These are phyloP conservation scores for Fistulifera solaris DNA, from an alignment of 108 stramenopile genomes.

Conservation along the genomic window DNA sequence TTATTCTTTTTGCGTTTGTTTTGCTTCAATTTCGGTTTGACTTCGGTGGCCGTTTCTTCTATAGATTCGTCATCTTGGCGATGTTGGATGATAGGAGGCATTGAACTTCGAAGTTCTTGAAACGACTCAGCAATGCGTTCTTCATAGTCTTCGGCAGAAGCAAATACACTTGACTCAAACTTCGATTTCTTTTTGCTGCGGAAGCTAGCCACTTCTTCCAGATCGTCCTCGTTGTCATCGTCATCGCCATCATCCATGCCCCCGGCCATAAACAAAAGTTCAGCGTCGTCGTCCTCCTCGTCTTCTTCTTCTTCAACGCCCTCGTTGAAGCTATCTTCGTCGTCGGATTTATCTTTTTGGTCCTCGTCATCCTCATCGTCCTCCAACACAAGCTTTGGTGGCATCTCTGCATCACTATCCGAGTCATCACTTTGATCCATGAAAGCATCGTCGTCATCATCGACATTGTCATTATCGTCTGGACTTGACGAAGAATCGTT, in stretches of 20 bases:
- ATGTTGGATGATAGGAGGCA: too few species aligned
- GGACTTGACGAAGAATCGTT: not conserved
- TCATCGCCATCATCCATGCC: slow-evolving; percentile 13
- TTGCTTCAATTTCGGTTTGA: not conserved
- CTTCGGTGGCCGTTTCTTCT: not conserved
- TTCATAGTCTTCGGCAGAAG: slow-evolving; percentile 59
- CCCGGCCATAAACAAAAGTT: slow-evolving; percentile 1
- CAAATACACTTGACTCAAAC: slow-evolving; percentile 25
- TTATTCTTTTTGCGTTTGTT: slow-evolving; percentile 11
- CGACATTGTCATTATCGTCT: slow-evolving; percentile 21
- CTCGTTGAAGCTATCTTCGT: not conserved
- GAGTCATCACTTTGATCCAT: slow-evolving; percentile 40
- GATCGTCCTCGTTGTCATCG: slow-evolving; percentile 30
- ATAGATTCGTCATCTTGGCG: too few species aligned
- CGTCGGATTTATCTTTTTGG: slow-evolving; percentile 6
- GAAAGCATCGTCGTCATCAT: slow-evolving; percentile 43
- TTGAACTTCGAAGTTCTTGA: not conserved
- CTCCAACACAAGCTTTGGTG: slow-evolving; percentile 3
- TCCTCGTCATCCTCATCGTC: slow-evolving; percentile 19
- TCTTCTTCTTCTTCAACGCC: not conserved
- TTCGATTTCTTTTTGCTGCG: slow-evolving; percentile 16
- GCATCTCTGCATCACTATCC: slow-evolving; percentile 1
- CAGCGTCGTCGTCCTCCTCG: slow-evolving; percentile 16
- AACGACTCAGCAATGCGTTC: slow-evolving; percentile 30
- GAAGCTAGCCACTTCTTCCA: slow-evolving; percentile 13